Percentiles rank a stretch among this genome's conserved stretches.
Conservation (phyloP, 176 grass and related monocot species). For the Musa acuminata region DNA sequence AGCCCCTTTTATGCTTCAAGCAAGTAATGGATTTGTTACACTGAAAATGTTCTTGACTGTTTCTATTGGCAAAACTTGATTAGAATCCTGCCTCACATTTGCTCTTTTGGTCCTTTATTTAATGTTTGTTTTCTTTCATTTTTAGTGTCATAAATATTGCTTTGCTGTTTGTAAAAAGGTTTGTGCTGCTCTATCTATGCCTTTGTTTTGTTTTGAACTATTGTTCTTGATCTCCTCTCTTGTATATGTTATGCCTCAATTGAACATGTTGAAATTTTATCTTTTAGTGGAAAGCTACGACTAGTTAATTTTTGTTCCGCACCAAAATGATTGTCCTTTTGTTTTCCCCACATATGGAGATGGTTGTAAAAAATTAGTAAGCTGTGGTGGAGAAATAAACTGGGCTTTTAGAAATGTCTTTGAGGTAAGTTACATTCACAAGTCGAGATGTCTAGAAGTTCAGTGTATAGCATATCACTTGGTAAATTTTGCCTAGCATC, state of each 20-base stretch:
- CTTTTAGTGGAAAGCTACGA: neutral
- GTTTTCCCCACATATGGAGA: neutral
- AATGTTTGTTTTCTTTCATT: neutral
- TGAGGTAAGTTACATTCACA: neutral
- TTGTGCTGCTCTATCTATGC: no score
- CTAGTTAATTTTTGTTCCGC: neutral
- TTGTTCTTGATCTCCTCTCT: neutral
- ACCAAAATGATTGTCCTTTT: neutral
- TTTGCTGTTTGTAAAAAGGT: no score
- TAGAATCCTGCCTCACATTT: neutral
- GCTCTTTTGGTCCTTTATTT: neutral
- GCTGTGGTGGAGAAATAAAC: no score
- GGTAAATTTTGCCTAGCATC: neutral
- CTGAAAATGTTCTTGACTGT: no score
- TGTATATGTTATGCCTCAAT: neutral
- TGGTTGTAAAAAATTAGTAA: no score
- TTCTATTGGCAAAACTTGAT: neutral
- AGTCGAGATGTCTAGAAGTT: neutral
- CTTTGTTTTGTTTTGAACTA: neutral
- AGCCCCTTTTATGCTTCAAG: neutral
- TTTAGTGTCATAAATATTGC: no score
- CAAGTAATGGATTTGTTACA: neutral
- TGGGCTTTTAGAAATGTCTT: neutral
- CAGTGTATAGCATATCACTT: neutral
- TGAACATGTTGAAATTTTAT: neutral